Conservation (phyloP, 345 rosid species). For the Carallia pectinifolia region DNA sequence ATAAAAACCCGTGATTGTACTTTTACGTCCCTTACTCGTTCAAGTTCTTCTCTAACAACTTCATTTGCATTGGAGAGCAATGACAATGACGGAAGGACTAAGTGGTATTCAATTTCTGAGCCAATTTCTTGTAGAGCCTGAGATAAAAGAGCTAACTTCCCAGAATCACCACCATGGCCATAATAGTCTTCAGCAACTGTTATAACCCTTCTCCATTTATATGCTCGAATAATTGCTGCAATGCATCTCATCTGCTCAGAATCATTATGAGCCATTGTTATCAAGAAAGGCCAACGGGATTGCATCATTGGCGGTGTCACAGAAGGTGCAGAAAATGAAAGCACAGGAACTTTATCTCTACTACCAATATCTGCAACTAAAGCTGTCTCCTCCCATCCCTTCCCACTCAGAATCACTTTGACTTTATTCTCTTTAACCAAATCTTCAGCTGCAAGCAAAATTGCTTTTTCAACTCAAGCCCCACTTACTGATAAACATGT, state of each 20-base stretch:
- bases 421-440: slow-evolving; percentile 38
- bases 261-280: slow-evolving; percentile 30
- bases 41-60: slow-evolving; percentile 30
- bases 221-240: slow-evolving; percentile 33
- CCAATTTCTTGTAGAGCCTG: slow-evolving; percentile 29
- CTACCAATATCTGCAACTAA: slow-evolving; percentile 39
- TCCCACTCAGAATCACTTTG: slow-evolving; percentile 44
- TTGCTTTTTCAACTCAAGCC: neutral
- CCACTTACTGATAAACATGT: neutral
- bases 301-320: slow-evolving; percentile 17
- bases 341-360: slow-evolving; percentile 36
- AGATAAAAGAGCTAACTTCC: slow-evolving; percentile 28
- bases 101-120: slow-evolving; percentile 35
- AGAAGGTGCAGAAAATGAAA: slow-evolving; percentile 39
- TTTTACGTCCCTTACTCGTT: neutral
- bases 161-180: slow-evolving; percentile 29
- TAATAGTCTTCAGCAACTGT: slow-evolving; percentile 42
- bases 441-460: slow-evolving; percentile 31
- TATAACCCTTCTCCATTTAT: slow-evolving; percentile 36
- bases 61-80: slow-evolving; percentile 20
- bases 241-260: slow-evolving; percentile 40
- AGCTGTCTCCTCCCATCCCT: slow-evolving; percentile 47
- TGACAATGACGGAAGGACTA: slow-evolving; percentile 42
- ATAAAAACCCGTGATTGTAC: slow-evolving; percentile 42
- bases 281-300: slow-evolving; percentile 42